phyloP scores from a whole-genome alignment of 1,284 basidiomycete genomes.

The Microbotryomycetes sp. region DNA sequence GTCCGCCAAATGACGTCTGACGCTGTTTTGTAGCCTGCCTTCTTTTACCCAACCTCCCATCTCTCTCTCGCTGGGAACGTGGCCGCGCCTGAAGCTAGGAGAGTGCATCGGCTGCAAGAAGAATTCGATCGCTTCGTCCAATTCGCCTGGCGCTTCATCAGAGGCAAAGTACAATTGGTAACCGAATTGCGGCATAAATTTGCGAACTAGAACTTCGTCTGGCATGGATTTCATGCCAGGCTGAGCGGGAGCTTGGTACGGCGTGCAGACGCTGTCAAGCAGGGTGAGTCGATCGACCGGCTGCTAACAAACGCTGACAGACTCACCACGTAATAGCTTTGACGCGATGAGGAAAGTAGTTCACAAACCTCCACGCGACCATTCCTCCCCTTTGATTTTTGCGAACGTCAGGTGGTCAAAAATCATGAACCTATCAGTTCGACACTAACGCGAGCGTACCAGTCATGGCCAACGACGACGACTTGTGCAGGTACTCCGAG shows the following conservation, averaged over 20 bases:
- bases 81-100: background rate
- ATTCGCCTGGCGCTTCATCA: conserved; percentile 11
- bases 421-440: background rate
- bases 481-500: conserved; percentile 16
- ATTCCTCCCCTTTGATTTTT: conserved; percentile 28
- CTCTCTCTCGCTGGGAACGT: conserved; percentile 2
- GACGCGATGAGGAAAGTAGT: conserved; percentile 30
- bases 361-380: conserved; percentile 32
- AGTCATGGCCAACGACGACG: conserved; percentile 33
- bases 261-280: conserved; percentile 29
- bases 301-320: background rate
- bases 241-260: conserved; percentile 25
- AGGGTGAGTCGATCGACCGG: background rate
- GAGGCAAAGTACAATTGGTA: conserved; percentile 30
- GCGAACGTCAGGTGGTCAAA: background rate
- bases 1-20: conserved; percentile 4
- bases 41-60: conserved; percentile 14
- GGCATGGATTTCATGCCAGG: conserved; percentile 1
- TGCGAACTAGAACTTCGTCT: conserved; percentile 15
- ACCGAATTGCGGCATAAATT: conserved; percentile 30
- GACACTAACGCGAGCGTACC: conserved; percentile 10
- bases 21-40: conserved; percentile 11
- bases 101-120: conserved; percentile 23
- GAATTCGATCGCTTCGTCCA: conserved; percentile 20
- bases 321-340: conserved; percentile 21